Base-by-base conservation (phyloP, 148 eudicot species). In the Amaranthus palmeri region DNA sequence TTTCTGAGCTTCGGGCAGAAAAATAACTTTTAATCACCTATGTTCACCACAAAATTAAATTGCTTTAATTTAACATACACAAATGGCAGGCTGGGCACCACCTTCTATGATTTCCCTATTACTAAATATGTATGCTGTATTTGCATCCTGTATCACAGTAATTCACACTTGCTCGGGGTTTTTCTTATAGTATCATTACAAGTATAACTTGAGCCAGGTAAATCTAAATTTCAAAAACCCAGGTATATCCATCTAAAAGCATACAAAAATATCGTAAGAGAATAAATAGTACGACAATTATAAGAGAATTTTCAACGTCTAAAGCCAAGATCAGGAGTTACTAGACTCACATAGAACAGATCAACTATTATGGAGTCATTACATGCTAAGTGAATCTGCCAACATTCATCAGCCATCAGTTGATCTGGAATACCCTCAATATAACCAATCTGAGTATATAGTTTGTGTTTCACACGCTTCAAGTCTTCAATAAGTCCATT, bases 401-500 rank as follows among this genome's bases (percentile, higher is more conserved):
- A 90, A 81, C 85, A 85, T 71, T 88, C 96, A 69, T 90, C 90
- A 7, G 98, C 98, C 63, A 86, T 85, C 81, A 67, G 81, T 9
- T 83, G 86, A 80, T 87, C 89, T 4, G 82, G 85, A 68, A 79
- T 78, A 51, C 81, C 85, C 74, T 84, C 90, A 67, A 78, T 81
- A 74, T 93, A 91, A 63, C 67, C 80, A 75, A 74, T 73, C 68
- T 88, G 87, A 52, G 84, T 65, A 70, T 87, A 88, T 73, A 95
- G 95, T 70, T 88, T 87, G 53, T 61, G 62, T 80, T 85, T 93
- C 67, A 88, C 95, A 67, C 95, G 92, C 80, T 93, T 93, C 70
- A 93, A 84, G 78, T 90, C 98, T 86, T 93, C 95, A 77, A 87
- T 96, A 51, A 93, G 95, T 40, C 92, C 92, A 85, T 93, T 92